Evolutionary conservation across 2,329 filamentous ascomycete genomes (phyloP).

Genomic region (Allantophomopsis cytisporea): DNA sequence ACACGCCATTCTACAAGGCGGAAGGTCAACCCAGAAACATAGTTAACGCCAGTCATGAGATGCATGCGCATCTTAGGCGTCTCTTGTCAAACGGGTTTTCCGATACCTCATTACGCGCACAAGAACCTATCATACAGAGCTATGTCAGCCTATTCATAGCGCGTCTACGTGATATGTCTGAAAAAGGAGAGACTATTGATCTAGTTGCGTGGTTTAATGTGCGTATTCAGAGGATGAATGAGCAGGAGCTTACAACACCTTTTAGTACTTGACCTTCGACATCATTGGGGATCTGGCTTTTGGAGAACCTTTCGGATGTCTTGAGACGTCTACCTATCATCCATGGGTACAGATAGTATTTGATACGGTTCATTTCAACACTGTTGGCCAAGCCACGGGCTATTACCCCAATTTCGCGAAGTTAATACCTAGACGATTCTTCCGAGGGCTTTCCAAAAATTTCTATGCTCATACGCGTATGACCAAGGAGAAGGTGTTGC

Average conservation of each 20-base stretch:
- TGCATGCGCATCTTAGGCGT: conserved; percentile 13
- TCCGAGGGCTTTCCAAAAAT: neutral
- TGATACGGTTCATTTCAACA: neutral
- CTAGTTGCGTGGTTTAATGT: no score
- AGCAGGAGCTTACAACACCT: no score
- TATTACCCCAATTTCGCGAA: neutral
- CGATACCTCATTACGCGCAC: conserved; percentile 13
- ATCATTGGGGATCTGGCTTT: conserved; percentile 26
- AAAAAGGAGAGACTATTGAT: conserved; percentile 4
- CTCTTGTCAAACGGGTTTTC: conserved; percentile 18
- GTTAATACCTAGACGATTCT: neutral
- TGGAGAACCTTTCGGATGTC: conserved; percentile 23
- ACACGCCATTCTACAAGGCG: neutral
- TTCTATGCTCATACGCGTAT: neutral
- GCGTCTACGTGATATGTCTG: neutral
- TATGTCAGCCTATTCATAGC: conserved; percentile 7
- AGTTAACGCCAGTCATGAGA: conserved; percentile 4
- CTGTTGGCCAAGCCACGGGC: neutral
- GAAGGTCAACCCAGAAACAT: conserved; percentile 1
- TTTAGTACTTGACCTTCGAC: no score
- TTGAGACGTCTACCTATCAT: conserved; percentile 13
- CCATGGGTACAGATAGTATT: conserved; percentile 15
- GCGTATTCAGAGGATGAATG: no score
- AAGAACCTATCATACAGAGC: conserved; percentile 16
- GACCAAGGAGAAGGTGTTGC: neutral